phyloP scores from a whole-genome alignment of 225 moss, liverwort and hornwort species.

The Marchantia polymorpha region DNA sequence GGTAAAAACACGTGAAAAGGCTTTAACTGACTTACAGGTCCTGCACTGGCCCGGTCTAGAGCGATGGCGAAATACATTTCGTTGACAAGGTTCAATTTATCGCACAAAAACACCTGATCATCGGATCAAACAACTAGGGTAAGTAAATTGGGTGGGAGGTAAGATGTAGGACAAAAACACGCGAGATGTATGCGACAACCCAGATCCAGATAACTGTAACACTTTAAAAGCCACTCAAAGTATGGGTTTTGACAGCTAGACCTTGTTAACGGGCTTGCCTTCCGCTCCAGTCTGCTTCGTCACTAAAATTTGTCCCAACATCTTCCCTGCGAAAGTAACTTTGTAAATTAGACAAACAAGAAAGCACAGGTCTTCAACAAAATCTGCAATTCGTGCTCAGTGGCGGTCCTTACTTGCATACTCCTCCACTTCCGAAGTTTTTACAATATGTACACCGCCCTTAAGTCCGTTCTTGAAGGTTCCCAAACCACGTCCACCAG shows the following conservation, averaged over 20 bases:
- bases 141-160: too few species aligned
- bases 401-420: conserved; percentile 42
- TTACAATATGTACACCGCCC: conserved; percentile 92
- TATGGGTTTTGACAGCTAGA: conserved; percentile 9
- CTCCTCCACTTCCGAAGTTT: conserved; percentile 62
- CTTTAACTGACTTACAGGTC: conserved; percentile 58
- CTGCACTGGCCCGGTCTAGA: conserved; percentile 89
- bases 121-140: not conserved
- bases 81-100: conserved; percentile 75
- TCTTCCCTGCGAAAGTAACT: conserved; percentile 49
- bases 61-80: conserved; percentile 99
- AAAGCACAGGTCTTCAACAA: not conserved
- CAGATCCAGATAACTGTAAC: not conserved
- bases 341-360: not conserved
- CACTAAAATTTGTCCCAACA: conserved; percentile 87
- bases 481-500: conserved; percentile 93
- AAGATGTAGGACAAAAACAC: not conserved
- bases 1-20: not conserved
- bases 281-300: conserved; percentile 93
- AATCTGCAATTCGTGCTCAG: not conserved
- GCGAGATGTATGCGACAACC: not conserved
- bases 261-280: conserved; percentile 92
- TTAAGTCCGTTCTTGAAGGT: conserved; percentile 92
- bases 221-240: not conserved
- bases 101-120: conserved; percentile 74